phyloP scores from a whole-genome alignment of 331 rosid genomes.

The Stylosanthes scabra region DNA sequence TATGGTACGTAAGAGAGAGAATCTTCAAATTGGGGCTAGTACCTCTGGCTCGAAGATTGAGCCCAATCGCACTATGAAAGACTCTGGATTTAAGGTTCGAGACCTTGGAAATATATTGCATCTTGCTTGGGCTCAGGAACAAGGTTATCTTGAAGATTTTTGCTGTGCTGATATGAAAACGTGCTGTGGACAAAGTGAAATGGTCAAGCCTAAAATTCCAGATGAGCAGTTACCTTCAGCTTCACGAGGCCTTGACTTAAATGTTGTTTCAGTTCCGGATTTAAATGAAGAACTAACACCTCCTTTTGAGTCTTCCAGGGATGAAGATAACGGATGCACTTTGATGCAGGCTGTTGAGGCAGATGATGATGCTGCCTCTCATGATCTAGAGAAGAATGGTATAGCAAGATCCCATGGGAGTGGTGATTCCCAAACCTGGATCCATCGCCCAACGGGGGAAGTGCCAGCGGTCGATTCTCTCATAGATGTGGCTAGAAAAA shows the following conservation, averaged over 20 bases:
- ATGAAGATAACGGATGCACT: constrained; percentile 87
- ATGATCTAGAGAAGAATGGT: constrained; percentile 65
- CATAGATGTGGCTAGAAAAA: constrained; percentile 65
- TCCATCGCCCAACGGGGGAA: constrained; percentile 59
- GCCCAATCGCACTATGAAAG: constrained; percentile 48
- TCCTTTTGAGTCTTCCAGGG: constrained; percentile 86
- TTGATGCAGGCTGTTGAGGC: constrained; percentile 78
- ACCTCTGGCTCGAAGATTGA: constrained; percentile 56
- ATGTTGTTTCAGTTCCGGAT: constrained; percentile 88
- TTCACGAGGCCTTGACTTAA: constrained; percentile 82
- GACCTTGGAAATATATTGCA: constrained; percentile 81
- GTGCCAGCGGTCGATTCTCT: constrained; percentile 82
- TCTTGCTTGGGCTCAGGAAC: constrained; percentile 78
- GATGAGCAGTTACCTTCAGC: constrained; percentile 63
- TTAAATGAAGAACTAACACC: constrained; percentile 94
- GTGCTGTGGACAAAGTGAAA: constrained; percentile 64
- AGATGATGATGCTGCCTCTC: constrained; percentile 87
- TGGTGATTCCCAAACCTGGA: constrained; percentile 90
- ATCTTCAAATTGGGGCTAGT: constrained; percentile 43
- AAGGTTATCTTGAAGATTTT: constrained; percentile 67
- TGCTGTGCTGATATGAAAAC: constrained; percentile 68
- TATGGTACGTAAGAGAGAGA: constrained; percentile 52
- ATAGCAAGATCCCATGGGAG: constrained; percentile 84
- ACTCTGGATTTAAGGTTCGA: constrained; percentile 77
- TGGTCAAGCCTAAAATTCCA: constrained; percentile 60